Conservation (phyloP, 129 eudicot genomes). For the Ambrosia artemisiifolia region DNA sequence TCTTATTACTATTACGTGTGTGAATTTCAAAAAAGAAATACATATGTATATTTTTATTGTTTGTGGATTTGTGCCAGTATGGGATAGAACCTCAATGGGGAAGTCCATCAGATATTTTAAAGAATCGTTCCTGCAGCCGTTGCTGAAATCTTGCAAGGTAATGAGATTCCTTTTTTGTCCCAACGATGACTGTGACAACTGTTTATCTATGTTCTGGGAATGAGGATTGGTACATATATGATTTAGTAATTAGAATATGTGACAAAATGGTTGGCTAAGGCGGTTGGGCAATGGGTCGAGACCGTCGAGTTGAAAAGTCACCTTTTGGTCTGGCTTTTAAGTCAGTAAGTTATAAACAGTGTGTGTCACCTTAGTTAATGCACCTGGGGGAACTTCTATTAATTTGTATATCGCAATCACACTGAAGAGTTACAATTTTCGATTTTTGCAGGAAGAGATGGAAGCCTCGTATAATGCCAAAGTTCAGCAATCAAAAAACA, state of each 20-base stretch:
- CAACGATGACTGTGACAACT: background rate
- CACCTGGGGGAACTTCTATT: background rate
- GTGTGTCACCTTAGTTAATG: background rate
- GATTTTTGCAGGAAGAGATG: conserved; percentile 66
- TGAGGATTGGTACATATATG: background rate
- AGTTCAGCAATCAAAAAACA: conserved; percentile 62
- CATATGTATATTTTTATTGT: background rate
- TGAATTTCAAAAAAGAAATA: too few relatives aligned
- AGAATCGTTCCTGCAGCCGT: conserved; percentile 86
- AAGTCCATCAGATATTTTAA: conserved; percentile 61
- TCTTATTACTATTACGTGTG: background rate
- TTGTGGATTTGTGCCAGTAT: conserved; percentile 44
- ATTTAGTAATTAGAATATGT: background rate
- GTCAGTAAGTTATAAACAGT: background rate
- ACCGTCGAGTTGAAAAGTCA: background rate
- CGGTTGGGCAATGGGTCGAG: background rate
- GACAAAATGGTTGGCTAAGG: background rate
- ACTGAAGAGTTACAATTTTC: background rate
- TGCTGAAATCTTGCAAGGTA: conserved; percentile 96
- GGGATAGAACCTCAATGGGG: conserved; percentile 86
- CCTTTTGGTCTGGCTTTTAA: background rate
- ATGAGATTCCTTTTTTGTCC: background rate
- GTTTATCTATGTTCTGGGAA: background rate
- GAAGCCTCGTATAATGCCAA: conserved; percentile 57
- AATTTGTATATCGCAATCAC: too few relatives aligned